phyloP scores from a whole-genome alignment of 352 stramenopile genomes.

The Pilasporangium apinafurcum region DNA sequence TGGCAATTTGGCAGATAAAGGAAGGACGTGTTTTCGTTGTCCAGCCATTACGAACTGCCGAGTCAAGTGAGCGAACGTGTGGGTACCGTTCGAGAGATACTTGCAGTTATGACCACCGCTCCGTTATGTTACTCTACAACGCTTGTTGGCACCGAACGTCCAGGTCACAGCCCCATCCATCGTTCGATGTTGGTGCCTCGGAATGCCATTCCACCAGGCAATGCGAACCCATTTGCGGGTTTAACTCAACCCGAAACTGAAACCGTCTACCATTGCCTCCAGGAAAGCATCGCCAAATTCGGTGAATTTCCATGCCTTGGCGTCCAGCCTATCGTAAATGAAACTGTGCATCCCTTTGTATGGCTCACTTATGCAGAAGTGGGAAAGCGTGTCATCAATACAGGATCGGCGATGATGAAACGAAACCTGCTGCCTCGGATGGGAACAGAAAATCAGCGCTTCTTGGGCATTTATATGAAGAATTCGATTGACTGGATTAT shows the following conservation, averaged over 20 bases:
- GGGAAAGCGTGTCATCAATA: constrained; percentile 19
- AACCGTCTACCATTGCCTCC: constrained; percentile 48
- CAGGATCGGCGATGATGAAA: constrained; percentile 37
- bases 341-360: constrained; percentile 21
- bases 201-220: constrained; percentile 22
- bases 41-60: neutral
- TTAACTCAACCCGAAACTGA: constrained; percentile 27
- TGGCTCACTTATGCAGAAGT: constrained; percentile 62
- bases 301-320: constrained; percentile 31
- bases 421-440: constrained; percentile 29
- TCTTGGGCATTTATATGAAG: constrained; percentile 94
- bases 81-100: too few relatives aligned
- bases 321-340: constrained; percentile 24
- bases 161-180: constrained; percentile 34
- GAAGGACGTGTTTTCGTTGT: too few relatives aligned
- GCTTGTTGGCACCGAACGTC: constrained; percentile 32
- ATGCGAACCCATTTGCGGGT: constrained; percentile 24
- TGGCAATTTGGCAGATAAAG: too few relatives aligned
- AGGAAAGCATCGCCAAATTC: constrained; percentile 15
- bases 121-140: constrained; percentile 38
- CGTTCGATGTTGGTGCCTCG: constrained; percentile 19
- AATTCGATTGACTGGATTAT: constrained; percentile 96
- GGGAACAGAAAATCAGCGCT: constrained; percentile 36
- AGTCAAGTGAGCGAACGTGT: neutral
- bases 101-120: constrained; percentile 18